Conservation (phyloP, 2,329 filamentous ascomycete genomes). For the Stenocarpella maydis region DNA sequence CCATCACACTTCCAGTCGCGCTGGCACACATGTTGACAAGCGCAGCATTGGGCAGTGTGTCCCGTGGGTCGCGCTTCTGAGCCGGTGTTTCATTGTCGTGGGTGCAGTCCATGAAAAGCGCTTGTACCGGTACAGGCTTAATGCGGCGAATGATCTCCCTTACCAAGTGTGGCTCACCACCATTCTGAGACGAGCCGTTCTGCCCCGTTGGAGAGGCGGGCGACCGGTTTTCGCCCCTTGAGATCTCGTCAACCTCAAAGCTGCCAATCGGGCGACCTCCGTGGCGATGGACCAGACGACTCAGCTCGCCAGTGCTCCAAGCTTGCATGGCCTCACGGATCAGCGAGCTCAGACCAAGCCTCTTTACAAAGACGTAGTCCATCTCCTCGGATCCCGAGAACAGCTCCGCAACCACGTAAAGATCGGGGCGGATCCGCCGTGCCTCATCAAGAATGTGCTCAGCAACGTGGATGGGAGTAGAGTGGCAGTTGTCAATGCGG, state of each 20-base stretch:
- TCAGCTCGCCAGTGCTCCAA: slow-evolving; percentile 94
- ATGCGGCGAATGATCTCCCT: slow-evolving; percentile 80
- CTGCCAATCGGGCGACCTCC: slow-evolving; percentile 95
- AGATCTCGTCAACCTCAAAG: slow-evolving; percentile 91
- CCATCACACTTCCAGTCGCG: slow-evolving; percentile 95
- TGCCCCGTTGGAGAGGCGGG: slow-evolving; percentile 45
- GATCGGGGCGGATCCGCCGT: slow-evolving; percentile 83
- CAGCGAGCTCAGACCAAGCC: slow-evolving; percentile 87
- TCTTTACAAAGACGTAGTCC: slow-evolving; percentile 95
- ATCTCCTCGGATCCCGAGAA: slow-evolving; percentile 96
- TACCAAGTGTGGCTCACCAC: slow-evolving; percentile 48
- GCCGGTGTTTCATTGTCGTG: slow-evolving; percentile 97
- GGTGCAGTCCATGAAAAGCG: slow-evolving; percentile 98
- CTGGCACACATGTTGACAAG: slow-evolving; percentile 96
- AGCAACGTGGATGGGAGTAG: slow-evolving; percentile 91
- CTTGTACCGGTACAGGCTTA: slow-evolving; percentile 87
- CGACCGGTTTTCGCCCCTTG: slow-evolving; percentile 62
- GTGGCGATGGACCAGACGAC: slow-evolving; percentile 90
- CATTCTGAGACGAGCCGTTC: slow-evolving; percentile 38
- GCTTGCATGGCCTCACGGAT: slow-evolving; percentile 99
- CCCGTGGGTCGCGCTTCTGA: slow-evolving; percentile 92
- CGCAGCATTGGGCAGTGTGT: slow-evolving; percentile 93
- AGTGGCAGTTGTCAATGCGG: slow-evolving; percentile 98
- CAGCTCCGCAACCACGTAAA: slow-evolving; percentile 93
- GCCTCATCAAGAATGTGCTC: slow-evolving; percentile 95